phyloP scores from a whole-genome alignment of 495 filamentous ascomycete genomes.

The Xanthoparmelia taractica region DNA sequence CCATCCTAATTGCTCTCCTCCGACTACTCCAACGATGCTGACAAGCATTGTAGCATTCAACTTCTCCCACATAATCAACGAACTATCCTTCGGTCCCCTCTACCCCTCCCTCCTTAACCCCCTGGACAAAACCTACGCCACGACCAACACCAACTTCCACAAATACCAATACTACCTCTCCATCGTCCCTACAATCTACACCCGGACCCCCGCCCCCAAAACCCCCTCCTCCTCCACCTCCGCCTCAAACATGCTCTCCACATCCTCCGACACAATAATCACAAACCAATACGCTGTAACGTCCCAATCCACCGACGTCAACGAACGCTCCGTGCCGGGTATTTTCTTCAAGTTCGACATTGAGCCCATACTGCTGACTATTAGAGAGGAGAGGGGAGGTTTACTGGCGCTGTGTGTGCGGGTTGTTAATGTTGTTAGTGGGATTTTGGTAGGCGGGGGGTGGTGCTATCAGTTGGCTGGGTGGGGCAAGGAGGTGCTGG shows the following conservation, averaged over 20 bases:
- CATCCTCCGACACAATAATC: conserved; percentile 50
- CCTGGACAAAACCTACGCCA: conserved; percentile 80
- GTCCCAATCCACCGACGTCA: conserved; percentile 61
- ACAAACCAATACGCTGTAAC: conserved; percentile 99
- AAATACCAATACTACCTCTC: conserved; percentile 99
- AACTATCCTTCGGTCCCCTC: conserved; percentile 92
- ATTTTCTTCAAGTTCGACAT: conserved; percentile 99
- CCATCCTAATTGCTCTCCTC: background rate
- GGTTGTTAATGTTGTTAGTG: conserved; percentile 58
- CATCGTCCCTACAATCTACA: conserved; percentile 92
- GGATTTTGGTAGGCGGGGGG: conserved; percentile 55
- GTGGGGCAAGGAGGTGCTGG: conserved; percentile 44
- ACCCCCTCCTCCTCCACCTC: background rate
- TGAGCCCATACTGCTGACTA: conserved; percentile 82
- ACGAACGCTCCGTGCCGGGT: conserved; percentile 69
- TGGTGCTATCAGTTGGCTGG: conserved; percentile 54
- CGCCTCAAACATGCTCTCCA: conserved; percentile 14
- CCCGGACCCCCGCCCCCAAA: conserved; percentile 36
- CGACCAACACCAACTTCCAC: conserved; percentile 71
- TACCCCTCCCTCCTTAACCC: conserved; percentile 92
- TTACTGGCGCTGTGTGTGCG: conserved; percentile 69
- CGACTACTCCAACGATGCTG: background rate
- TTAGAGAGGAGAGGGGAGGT: conserved; percentile 72
- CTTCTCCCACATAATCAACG: conserved; percentile 94
- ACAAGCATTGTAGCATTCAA: conserved; percentile 63